Evolutionary conservation across 805 yeast genomes (phyloP), one percentile per base, ranked within the genome.

Genomic region (Saturnispora besseyi): DNA sequence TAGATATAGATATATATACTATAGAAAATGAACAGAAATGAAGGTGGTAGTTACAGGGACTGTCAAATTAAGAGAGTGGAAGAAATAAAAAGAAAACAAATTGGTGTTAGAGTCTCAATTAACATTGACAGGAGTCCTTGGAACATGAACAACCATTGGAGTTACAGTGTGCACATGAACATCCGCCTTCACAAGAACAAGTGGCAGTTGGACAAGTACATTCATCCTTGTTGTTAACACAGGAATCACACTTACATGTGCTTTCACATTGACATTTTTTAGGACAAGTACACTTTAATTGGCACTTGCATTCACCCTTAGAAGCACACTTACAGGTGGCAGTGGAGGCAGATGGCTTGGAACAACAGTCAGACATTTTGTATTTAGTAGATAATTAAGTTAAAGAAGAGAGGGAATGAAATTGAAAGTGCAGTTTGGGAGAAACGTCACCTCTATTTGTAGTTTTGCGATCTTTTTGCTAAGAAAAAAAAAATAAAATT

Each of bases 201-300:
- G 28, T 44, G 10, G 49, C 41, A 10, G 50, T 52, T 30, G 48
- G 49, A 21, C 55, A 52, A 12, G 44, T 45, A 44, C 55, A 52
- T 21, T 41, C 42, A 5, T 44, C 22, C 26, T 45, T 47, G 28
- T 51, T 45, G 9, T 37, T 45, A 22, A 42, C 40, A 26, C 52
- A 52, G 31, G 50, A 30, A 41, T 46, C 52, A 31, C 55, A 52
- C 5, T 40, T 38, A 38, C 55, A 52, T 11, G 26, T 52, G 4
- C 22, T 51, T n/a, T 29, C 51, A 41, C 53, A 48, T 37, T 48
- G 49, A 15, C 55, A 52, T 32, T 43, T 43, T 37, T 52, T 52
- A 34, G 54, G 50, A 38, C 54, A 52, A 9, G 46, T 40, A 31
- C 55, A 53, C 22, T 38, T 43, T 8, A 24, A 22, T 33, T 41